Conservation (phyloP, 306 rosid species). For the Cicer cuneatum region DNA sequence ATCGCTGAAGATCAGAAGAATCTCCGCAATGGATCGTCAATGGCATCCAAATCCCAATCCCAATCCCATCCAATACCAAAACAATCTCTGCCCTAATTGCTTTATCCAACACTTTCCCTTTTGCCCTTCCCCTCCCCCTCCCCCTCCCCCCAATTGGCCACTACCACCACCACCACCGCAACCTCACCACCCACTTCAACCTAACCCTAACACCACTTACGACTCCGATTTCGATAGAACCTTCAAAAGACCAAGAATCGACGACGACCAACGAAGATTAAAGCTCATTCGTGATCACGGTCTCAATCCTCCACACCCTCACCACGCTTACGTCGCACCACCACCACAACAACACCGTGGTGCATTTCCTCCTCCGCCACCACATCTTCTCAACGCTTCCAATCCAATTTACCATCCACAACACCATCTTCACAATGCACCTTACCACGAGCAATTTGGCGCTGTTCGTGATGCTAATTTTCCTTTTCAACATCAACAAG, state of each 20-base stretch:
- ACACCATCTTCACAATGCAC: conserved; percentile 23
- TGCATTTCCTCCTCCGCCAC: neutral
- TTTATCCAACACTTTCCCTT: conserved; percentile 45
- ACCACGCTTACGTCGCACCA: conserved; percentile 3
- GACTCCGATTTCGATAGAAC: conserved; percentile 61
- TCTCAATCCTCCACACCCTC: conserved; percentile 33
- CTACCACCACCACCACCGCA: conserved; percentile 31
- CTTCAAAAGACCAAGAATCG: conserved; percentile 69
- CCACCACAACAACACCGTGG: neutral
- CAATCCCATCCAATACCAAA: conserved; percentile 32
- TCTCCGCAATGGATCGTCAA: conserved; percentile 44
- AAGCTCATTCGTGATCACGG: conserved; percentile 94
- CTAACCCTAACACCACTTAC: conserved; percentile 19
- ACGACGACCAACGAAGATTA: conserved; percentile 70
- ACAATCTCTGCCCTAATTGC: conserved; percentile 44
- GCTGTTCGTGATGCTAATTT: neutral
- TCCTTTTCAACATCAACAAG: conserved; percentile 8
- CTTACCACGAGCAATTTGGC: conserved; percentile 38
- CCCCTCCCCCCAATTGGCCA: conserved; percentile 41
- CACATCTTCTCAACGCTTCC: conserved; percentile 1
- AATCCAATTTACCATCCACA: neutral
- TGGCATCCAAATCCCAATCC: conserved; percentile 43
- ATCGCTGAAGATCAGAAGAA: no score
- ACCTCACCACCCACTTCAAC: conserved; percentile 32
- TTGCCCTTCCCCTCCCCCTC: conserved; percentile 31